These are phyloP conservation scores for Cryptococcus sp. DNA, from an alignment of 1,284 basidiomycete genomes.

Conservation along the genomic window DNA sequence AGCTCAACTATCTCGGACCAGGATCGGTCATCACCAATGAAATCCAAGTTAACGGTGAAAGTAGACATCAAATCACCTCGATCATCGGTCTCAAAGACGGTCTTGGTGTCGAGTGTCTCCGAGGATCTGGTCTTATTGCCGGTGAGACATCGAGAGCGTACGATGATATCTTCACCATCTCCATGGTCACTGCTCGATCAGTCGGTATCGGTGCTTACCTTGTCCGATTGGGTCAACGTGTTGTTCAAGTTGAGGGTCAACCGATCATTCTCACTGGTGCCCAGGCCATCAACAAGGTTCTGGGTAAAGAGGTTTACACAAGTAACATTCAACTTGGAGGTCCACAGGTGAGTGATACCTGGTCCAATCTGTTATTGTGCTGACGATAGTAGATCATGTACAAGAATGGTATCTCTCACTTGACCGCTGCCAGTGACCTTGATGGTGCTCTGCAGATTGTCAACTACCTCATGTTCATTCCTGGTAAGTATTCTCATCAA, in stretches of 20 bases:
- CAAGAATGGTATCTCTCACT: slow-evolving; percentile 98
- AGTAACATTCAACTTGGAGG: slow-evolving; percentile 98
- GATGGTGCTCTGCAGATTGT: slow-evolving; percentile 90
- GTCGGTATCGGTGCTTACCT: slow-evolving; percentile 99
- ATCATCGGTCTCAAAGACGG: slow-evolving; percentile 95
- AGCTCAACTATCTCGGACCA: slow-evolving; percentile 73
- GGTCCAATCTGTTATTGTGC: not conserved
- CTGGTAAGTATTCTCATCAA: slow-evolving; percentile 48
- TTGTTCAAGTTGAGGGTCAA: slow-evolving; percentile 98
- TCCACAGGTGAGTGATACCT: slow-evolving; percentile 58
- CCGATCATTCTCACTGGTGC: slow-evolving; percentile 99
- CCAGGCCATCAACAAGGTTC: slow-evolving; percentile 95
- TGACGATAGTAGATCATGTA: slow-evolving; percentile 71
- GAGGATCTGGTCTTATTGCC: slow-evolving; percentile 95
- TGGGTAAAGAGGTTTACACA: slow-evolving; percentile 98
- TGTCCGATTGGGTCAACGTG: slow-evolving; percentile 93
- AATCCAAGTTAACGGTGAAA: slow-evolving; percentile 78
- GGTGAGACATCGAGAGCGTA: slow-evolving; percentile 98
- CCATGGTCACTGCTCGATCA: slow-evolving; percentile 94
- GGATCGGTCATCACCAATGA: slow-evolving; percentile 77
- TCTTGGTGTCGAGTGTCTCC: slow-evolving; percentile 95
- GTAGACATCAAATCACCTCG: slow-evolving; percentile 89
- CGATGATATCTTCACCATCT: slow-evolving; percentile 99
- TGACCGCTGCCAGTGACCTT: slow-evolving; percentile 89
- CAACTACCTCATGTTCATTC: slow-evolving; percentile 93